Evolutionary conservation across 176 grass and related monocot genomes (phyloP).

Genomic region (Oryza coarctata): DNA sequence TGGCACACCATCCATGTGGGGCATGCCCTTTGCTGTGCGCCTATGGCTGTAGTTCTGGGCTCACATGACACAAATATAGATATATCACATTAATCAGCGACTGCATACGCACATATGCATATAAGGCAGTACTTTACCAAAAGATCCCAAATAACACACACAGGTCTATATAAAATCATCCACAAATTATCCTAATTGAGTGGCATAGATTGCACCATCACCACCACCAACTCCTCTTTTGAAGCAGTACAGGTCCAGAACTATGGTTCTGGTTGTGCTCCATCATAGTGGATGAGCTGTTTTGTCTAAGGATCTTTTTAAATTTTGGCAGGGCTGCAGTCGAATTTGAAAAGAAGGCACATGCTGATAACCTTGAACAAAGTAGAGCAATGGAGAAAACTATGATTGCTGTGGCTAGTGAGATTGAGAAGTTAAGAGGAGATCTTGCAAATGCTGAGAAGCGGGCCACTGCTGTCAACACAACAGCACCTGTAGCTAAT

Average conservation of each 20-base stretch:
- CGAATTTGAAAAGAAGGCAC: slow-evolving; percentile 95
- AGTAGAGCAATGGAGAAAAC: slow-evolving; percentile 81
- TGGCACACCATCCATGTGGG: background rate
- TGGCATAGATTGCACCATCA: background rate
- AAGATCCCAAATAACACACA: background rate
- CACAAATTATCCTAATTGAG: background rate
- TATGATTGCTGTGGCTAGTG: slow-evolving; percentile 72
- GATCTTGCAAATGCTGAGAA: slow-evolving; percentile 80
- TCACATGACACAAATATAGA: background rate
- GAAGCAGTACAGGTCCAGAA: background rate
- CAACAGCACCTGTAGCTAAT: slow-evolving; percentile 57
- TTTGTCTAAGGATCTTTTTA: slow-evolving; percentile 22
- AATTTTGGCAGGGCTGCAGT: slow-evolving; percentile 68
- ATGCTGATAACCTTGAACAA: slow-evolving; percentile 82
- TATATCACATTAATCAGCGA: background rate
- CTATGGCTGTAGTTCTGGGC: background rate
- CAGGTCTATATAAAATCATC: background rate
- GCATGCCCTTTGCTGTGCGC: too few relatives aligned
- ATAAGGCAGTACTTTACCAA: background rate
- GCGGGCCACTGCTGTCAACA: slow-evolving; percentile 37
- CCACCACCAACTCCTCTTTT: background rate
- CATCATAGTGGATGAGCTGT: slow-evolving; percentile 6
- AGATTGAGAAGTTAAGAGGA: slow-evolving; percentile 78
- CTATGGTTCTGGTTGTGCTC: background rate
- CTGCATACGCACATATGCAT: background rate